These are phyloP conservation scores for Hyphodiscus hymeniophilus DNA, from an alignment of 495 filamentous ascomycete species.

Conservation along the genomic window DNA sequence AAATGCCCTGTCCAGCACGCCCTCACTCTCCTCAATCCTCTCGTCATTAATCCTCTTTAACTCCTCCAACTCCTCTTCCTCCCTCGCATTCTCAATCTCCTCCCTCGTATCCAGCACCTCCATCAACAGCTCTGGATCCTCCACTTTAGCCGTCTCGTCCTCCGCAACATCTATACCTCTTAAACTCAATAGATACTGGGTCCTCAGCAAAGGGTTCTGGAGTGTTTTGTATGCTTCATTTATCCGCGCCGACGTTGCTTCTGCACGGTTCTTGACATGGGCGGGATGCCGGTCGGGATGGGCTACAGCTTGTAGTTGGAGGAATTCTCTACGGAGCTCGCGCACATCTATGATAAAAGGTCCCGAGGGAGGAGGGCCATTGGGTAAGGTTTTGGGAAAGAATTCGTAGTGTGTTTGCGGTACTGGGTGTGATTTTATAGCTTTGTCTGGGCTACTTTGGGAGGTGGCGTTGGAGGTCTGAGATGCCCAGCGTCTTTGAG, in stretches of 20 bases:
- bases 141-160: constrained; percentile 64
- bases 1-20: constrained; percentile 54
- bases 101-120: constrained; percentile 84
- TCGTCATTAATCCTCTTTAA: constrained; percentile 59
- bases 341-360: constrained; percentile 65
- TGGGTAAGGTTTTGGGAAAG: constrained; percentile 76
- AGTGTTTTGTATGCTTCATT: constrained; percentile 88
- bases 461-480: constrained; percentile 2
- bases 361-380: constrained; percentile 68
- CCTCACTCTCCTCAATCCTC: constrained; percentile 53
- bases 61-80: constrained; percentile 53
- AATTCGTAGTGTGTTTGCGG: constrained; percentile 67
- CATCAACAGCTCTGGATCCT: constrained; percentile 68
- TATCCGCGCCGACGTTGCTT: constrained; percentile 66
- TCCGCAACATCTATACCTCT: constrained; percentile 69
- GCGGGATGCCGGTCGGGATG: constrained; percentile 74
- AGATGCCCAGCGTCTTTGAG: constrained; percentile 1
- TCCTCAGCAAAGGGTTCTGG: constrained; percentile 61
- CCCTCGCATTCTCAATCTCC: constrained; percentile 66
- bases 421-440: neutral
- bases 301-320: constrained; percentile 65
- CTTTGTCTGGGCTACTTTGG: neutral
- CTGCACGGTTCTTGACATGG: constrained; percentile 49
- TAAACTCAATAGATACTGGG: constrained; percentile 72
- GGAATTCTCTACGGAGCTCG: constrained; percentile 72